phyloP scores from a whole-genome alignment of 2,329 filamentous ascomycete species.

The Orbilia brochopaga region DNA sequence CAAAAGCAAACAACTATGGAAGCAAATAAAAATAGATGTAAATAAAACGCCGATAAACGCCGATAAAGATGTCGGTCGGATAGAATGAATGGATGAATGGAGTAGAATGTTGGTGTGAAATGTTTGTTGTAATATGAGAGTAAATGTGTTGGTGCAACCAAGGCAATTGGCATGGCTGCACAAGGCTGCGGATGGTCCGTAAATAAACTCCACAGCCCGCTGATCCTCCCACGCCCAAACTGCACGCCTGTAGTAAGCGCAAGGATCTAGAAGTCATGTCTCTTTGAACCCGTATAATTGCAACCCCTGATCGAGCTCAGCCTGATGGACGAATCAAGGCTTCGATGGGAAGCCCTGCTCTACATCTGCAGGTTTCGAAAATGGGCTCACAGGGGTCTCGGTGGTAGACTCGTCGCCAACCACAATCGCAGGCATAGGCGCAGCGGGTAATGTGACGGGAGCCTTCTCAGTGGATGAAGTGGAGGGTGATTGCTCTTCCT shows the following conservation, averaged over 20 bases:
- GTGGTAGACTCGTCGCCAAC: constrained; percentile 33
- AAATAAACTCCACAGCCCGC: neutral
- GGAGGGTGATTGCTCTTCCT: constrained; percentile 10
- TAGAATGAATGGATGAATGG: neutral
- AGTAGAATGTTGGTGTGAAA: neutral
- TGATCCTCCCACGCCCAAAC: neutral
- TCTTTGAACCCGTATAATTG: no score
- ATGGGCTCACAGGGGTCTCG: constrained; percentile 45
- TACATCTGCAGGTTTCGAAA: constrained; percentile 35
- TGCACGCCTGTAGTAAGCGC: no score
- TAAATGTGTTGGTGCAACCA: neutral
- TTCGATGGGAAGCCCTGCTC: constrained; percentile 31
- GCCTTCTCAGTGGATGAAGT: constrained; percentile 26
- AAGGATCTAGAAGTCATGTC: no score
- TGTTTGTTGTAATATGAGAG: neutral
- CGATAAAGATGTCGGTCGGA: neutral
- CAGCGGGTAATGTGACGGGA: constrained; percentile 4
- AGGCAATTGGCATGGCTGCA: neutral
- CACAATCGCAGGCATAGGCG: constrained; percentile 38
- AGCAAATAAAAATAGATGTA: neutral
- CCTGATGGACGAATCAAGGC: constrained; percentile 5
- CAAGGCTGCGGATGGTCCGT: neutral
- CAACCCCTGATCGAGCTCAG: no score
- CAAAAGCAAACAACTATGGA: neutral
- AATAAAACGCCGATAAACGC: neutral